These are phyloP conservation scores for Pseudogymnoascus sp. DNA, from an alignment of 2,329 filamentous ascomycete genomes.

Conservation along the genomic window DNA sequence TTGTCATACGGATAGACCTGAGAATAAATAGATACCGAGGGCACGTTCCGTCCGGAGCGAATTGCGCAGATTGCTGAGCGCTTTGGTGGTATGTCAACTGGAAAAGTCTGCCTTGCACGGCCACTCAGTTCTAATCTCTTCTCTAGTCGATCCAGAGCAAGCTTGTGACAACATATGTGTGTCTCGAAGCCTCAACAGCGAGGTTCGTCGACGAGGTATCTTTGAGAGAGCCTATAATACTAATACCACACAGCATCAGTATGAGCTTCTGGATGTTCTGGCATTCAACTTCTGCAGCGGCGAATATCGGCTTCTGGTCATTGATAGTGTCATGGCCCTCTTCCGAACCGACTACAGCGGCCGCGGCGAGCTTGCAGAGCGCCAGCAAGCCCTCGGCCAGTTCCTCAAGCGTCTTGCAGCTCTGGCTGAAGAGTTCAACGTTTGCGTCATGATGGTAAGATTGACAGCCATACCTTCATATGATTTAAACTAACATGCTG, in stretches of 20 bases:
- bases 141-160: constrained; percentile 42
- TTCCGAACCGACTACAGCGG: constrained; percentile 61
- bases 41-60: constrained; percentile 58
- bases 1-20: not conserved
- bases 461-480: not conserved
- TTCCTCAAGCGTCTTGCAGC: constrained; percentile 55
- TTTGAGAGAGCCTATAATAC: not conserved
- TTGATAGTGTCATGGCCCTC: constrained; percentile 63
- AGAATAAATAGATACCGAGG: constrained; percentile 41
- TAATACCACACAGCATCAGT: constrained; percentile 31
- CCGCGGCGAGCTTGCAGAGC: constrained; percentile 57
- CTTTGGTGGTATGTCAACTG: constrained; percentile 38
- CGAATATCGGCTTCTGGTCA: constrained; percentile 56
- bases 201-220: constrained; percentile 27
- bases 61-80: constrained; percentile 59
- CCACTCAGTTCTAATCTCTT: constrained; percentile 11
- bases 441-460: constrained; percentile 51
- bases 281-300: constrained; percentile 52
- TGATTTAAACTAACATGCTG: not conserved
- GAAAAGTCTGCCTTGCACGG: not conserved
- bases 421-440: constrained; percentile 63
- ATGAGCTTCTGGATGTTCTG: constrained; percentile 54
- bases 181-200: constrained; percentile 55
- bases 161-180: constrained; percentile 61
- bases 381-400: constrained; percentile 59